Conservation (phyloP, 139 green algal genomes). For the Chlorella vulgaris region DNA sequence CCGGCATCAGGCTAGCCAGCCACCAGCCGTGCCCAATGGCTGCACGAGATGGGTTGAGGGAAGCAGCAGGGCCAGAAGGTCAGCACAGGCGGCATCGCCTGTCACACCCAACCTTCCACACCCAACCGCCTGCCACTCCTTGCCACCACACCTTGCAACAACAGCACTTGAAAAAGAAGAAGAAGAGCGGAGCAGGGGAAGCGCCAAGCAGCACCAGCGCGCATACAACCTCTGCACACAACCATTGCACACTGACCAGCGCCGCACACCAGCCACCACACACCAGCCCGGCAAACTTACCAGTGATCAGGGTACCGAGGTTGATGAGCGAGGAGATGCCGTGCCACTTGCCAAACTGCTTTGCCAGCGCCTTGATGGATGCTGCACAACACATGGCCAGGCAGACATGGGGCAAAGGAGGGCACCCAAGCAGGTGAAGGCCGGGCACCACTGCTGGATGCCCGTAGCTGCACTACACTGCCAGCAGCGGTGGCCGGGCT, state of each 20-base stretch:
- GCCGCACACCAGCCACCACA: neutral
- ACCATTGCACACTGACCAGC: neutral
- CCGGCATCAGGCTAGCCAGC: slow-evolving; percentile 4
- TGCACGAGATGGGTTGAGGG: neutral
- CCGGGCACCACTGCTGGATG: too few relatives aligned
- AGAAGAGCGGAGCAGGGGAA: neutral
- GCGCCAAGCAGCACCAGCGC: neutral
- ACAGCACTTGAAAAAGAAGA: neutral
- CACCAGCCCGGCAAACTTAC: neutral
- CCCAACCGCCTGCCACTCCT: too few relatives aligned
- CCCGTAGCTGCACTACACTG: too few relatives aligned
- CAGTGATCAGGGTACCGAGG: slow-evolving; percentile 56
- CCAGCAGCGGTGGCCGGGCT: too few relatives aligned
- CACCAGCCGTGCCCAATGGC: slow-evolving; percentile 25
- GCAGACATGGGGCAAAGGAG: neutral
- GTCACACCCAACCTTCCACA: too few relatives aligned
- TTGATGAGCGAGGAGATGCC: slow-evolving; percentile 68
- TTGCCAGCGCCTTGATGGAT: slow-evolving; percentile 58
- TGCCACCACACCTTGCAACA: too few relatives aligned
- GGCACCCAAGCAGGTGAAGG: too few relatives aligned
- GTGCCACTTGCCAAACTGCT: slow-evolving; percentile 69
- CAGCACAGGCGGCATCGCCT: neutral
- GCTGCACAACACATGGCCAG: slow-evolving; percentile 1
- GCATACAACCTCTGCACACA: neutral
- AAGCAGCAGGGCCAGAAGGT: neutral